Evolutionary conservation across 1,139 yeast species (phyloP).

Genomic region (Blastobotrys malaysiensis): DNA sequence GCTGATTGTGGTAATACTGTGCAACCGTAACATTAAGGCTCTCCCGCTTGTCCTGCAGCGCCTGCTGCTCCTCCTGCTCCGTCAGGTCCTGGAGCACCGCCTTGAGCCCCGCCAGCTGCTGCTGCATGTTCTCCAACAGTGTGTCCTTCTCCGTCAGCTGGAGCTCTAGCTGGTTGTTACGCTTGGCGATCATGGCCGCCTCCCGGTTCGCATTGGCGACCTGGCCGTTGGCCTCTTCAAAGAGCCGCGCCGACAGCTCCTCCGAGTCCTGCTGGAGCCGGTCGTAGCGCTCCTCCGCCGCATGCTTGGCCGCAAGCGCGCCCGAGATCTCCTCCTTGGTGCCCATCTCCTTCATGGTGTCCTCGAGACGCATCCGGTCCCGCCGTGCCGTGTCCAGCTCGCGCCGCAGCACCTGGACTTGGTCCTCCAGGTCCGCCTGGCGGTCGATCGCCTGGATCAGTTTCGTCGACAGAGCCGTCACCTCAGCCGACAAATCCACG

Average conservation of each 20-base stretch:
- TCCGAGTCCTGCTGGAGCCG: conserved; percentile 61
- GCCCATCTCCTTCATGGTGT: conserved; percentile 23
- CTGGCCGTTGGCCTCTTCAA: conserved; percentile 67
- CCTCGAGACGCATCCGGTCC: conserved; percentile 25
- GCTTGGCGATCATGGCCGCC: conserved; percentile 33
- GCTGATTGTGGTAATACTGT: conserved; percentile 4
- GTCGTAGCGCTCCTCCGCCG: conserved; percentile 49
- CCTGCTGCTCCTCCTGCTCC: conserved; percentile 27
- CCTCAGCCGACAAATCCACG: conserved; percentile 19
- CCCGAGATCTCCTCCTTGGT: conserved; percentile 20
- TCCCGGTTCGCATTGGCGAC: conserved; percentile 63
- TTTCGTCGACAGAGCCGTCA: conserved; percentile 32
- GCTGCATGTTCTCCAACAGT: conserved; percentile 59
- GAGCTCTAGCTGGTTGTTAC: conserved; percentile 52
- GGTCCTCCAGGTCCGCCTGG: conserved; percentile 36
- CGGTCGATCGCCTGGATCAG: conserved; percentile 34
- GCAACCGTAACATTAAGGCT: background rate
- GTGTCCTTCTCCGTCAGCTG: conserved; percentile 69
- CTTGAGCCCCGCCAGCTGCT: conserved; percentile 67
- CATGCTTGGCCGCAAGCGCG: conserved; percentile 27
- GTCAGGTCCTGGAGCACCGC: conserved; percentile 46
- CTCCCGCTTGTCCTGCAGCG: background rate
- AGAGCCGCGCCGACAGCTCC: conserved; percentile 60
- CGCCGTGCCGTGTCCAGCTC: conserved; percentile 28
- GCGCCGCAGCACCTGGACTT: conserved; percentile 24